Conservation (phyloP, 768 basidiomycete genomes). For the Mycena galericulata region DNA sequence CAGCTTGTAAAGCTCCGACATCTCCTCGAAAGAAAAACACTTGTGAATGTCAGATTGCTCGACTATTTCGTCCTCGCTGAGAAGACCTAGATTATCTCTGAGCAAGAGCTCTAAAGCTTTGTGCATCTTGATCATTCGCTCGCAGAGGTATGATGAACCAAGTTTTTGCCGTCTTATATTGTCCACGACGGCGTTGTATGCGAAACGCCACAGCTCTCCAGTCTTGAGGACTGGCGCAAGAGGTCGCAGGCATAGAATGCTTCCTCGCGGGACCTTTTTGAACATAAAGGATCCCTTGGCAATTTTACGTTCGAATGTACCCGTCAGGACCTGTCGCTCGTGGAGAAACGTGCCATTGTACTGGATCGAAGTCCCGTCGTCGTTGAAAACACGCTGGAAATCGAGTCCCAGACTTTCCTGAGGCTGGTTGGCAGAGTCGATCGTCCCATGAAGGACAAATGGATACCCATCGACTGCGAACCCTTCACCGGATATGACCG, state of each 20-base stretch:
- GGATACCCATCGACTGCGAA: neutral
- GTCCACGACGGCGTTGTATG: neutral
- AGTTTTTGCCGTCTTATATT: conserved; percentile 5
- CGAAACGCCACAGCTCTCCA: conserved; percentile 10
- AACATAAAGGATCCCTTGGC: conserved; percentile 13
- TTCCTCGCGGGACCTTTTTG: conserved; percentile 12
- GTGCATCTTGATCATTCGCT: conserved; percentile 4
- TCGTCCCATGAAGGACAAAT: neutral
- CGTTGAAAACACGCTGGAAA: conserved; percentile 7
- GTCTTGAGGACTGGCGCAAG: neutral
- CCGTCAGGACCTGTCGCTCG: conserved; percentile 2
- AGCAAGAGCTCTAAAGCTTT: neutral
- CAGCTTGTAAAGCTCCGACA: conserved; percentile 13
- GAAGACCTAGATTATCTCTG: neutral
- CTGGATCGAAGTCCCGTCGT: conserved; percentile 2
- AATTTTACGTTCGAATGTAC: conserved; percentile 2
- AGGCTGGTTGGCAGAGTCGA: conserved; percentile 1
- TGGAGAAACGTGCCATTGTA: conserved; percentile 11
- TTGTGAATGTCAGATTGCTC: conserved; percentile 9
- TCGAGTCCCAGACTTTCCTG: neutral
- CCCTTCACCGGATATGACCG: conserved; percentile 3
- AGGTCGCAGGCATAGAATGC: conserved; percentile 22
- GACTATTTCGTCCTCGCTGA: neutral
- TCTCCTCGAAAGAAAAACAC: conserved; percentile 8
- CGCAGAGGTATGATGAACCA: neutral